Conservation (phyloP, 2,329 filamentous ascomycete genomes). For the Pyrenochaeta sp. region DNA sequence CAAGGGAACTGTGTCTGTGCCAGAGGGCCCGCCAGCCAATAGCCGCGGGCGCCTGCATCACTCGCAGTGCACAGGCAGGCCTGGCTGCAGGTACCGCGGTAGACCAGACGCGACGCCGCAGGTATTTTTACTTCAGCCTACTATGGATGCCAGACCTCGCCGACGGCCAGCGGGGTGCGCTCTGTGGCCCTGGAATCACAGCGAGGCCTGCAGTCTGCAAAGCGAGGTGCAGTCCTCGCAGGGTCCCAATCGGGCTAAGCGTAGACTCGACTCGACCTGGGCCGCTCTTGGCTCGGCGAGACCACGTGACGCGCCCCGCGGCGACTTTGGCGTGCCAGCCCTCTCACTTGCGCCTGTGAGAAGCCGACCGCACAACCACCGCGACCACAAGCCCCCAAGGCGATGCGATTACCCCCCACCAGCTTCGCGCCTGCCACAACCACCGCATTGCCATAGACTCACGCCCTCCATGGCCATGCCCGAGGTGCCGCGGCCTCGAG, state of each 20-base stretch:
- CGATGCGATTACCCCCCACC: background rate
- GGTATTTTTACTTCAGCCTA: background rate
- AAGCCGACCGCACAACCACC: background rate
- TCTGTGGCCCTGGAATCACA: too few species aligned
- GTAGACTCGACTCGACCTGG: too few species aligned
- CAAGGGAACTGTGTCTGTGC: conserved; percentile 37
- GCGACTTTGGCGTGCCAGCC: too few species aligned
- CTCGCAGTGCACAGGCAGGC: conserved; percentile 21
- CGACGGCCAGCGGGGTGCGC: background rate
- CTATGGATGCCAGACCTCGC: background rate
- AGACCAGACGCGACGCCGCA: background rate
- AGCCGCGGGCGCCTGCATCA: conserved; percentile 19
- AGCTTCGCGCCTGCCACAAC: conserved; percentile 5
- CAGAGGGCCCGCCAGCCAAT: conserved; percentile 39
- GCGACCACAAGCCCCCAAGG: background rate
- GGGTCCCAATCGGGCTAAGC: conserved; percentile 3
- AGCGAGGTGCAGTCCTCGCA: conserved; percentile 13
- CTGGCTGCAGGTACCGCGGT: conserved; percentile 35
- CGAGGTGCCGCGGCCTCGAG: conserved; percentile 22
- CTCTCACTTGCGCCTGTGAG: background rate
- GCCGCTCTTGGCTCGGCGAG: too few species aligned
- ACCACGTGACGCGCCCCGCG: background rate
- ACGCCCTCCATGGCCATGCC: conserved; percentile 26
- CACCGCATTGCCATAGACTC: background rate
- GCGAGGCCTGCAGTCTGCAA: conserved; percentile 7